Evolutionary conservation across 202 grass and related monocot genomes (phyloP).

Genomic region (Alloteropsis angusta): DNA sequence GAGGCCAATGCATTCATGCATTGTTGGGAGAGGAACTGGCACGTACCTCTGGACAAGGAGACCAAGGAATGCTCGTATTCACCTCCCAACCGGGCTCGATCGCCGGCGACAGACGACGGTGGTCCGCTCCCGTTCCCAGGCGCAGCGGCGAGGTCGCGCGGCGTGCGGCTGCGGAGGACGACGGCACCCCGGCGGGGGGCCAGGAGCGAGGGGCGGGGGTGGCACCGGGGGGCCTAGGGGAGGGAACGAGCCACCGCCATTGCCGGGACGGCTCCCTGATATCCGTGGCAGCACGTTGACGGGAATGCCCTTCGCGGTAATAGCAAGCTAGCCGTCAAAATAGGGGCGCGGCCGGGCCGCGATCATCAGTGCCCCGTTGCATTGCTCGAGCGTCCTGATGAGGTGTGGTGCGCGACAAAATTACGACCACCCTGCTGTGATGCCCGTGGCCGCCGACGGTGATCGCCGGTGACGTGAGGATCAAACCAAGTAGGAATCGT

Average conservation of each 20-base stretch:
- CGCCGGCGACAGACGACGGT: not conserved
- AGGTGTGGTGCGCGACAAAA: not conserved
- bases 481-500: too few relatives aligned
- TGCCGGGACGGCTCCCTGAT: not conserved
- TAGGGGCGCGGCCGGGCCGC: not conserved
- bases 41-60: not conserved
- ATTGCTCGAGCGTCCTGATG: not conserved
- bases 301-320: conserved; percentile 11
- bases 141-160: not conserved
- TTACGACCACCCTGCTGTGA: not conserved
- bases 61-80: not conserved
- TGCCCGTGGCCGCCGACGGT: too few relatives aligned
- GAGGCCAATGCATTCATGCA: not conserved
- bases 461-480: too few relatives aligned
- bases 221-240: conserved; percentile 22
- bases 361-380: not conserved
- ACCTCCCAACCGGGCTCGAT: not conserved
- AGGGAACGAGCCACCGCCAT: conserved; percentile 17
- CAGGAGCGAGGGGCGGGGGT: not conserved
- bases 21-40: not conserved
- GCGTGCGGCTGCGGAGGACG: not conserved
- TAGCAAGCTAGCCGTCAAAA: conserved; percentile 20
- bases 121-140: not conserved
- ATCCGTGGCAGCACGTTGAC: conserved; percentile 1
- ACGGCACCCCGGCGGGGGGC: not conserved